These are phyloP conservation scores for Lyophyllum semitale DNA, from an alignment of 768 basidiomycete genomes.

Conservation along the genomic window DNA sequence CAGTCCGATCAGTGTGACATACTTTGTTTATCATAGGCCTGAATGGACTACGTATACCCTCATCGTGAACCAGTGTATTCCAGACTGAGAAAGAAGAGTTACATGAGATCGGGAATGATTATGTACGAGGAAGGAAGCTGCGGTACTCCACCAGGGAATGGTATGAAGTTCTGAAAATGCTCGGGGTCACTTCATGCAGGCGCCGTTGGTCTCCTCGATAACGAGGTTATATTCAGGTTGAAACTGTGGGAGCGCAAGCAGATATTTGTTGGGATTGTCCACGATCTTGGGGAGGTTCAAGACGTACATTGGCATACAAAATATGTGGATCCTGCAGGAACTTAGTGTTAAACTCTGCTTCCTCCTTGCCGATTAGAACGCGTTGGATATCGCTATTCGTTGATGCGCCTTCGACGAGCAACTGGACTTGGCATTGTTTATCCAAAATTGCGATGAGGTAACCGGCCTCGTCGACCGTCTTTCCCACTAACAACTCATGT, in stretches of 20 bases:
- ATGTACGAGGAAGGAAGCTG: too few species aligned
- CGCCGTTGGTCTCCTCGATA: conserved; percentile 26
- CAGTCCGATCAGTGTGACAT: too few species aligned
- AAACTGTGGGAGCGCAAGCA: conserved; percentile 16
- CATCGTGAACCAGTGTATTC: too few species aligned
- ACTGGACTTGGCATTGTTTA: conserved; percentile 46
- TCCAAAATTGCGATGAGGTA: conserved; percentile 44
- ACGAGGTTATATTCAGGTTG: conserved; percentile 28
- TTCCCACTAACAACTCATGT: conserved; percentile 26
- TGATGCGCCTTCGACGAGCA: conserved; percentile 45
- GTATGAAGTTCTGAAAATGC: not conserved
- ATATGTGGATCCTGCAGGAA: conserved; percentile 21
- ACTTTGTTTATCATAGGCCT: too few species aligned
- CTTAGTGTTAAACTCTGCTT: conserved; percentile 25
- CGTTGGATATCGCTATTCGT: conserved; percentile 21
- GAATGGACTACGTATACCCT: too few species aligned
- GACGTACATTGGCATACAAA: conserved; percentile 19
- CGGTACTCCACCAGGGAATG: not conserved
- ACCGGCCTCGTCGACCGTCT: conserved; percentile 44
- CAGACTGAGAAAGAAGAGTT: too few species aligned
- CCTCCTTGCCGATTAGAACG: conserved; percentile 22
- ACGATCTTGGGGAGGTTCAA: too few species aligned
- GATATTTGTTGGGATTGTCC: too few species aligned
- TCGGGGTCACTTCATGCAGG: conserved; percentile 22
- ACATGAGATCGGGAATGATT: too few species aligned